These are phyloP conservation scores for Escovopsis sp. DNA, from an alignment of 2,329 filamentous ascomycete genomes.

Conservation along the genomic window DNA sequence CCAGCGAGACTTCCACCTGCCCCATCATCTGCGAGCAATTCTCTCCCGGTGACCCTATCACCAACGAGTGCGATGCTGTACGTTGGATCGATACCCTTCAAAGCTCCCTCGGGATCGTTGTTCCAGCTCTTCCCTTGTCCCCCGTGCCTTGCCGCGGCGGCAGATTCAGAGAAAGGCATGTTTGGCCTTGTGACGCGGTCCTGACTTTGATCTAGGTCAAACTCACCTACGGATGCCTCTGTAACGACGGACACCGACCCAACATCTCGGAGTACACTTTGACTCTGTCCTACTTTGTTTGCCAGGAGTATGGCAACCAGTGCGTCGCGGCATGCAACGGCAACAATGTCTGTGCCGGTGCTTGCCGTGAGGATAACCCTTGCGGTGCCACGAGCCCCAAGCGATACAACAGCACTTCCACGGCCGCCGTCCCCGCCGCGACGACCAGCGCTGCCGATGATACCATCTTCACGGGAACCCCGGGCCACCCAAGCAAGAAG, in stretches of 20 bases:
- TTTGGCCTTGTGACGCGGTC: background rate
- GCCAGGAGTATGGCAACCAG: conserved; percentile 54
- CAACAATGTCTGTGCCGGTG: conserved; percentile 40
- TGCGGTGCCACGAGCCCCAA: conserved; percentile 56
- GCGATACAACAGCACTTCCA: conserved; percentile 36
- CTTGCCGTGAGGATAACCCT: conserved; percentile 50
- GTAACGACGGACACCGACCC: conserved; percentile 47
- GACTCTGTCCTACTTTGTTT: conserved; percentile 65
- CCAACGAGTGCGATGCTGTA: conserved; percentile 56
- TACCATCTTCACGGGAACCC: conserved; percentile 22
- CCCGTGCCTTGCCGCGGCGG: too few relatives aligned
- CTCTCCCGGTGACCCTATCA: conserved; percentile 31
- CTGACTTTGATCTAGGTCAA: conserved; percentile 27
- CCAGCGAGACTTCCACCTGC: conserved; percentile 45
- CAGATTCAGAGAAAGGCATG: too few relatives aligned
- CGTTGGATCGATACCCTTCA: conserved; percentile 9
- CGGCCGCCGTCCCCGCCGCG: conserved; percentile 24
- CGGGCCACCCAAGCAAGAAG: conserved; percentile 10
- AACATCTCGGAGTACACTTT: conserved; percentile 65
- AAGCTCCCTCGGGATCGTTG: background rate
- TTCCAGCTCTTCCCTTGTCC: too few relatives aligned
- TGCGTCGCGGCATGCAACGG: conserved; percentile 43
- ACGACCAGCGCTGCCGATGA: conserved; percentile 17
- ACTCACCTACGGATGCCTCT: conserved; percentile 59
- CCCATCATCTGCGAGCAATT: conserved; percentile 56